A percentile compares a stretch with the other conserved stretches of the same genome.
Conservation (phyloP, 1,284 basidiomycete species). For the Cutaneotrichosporon cavernicola region DNA sequence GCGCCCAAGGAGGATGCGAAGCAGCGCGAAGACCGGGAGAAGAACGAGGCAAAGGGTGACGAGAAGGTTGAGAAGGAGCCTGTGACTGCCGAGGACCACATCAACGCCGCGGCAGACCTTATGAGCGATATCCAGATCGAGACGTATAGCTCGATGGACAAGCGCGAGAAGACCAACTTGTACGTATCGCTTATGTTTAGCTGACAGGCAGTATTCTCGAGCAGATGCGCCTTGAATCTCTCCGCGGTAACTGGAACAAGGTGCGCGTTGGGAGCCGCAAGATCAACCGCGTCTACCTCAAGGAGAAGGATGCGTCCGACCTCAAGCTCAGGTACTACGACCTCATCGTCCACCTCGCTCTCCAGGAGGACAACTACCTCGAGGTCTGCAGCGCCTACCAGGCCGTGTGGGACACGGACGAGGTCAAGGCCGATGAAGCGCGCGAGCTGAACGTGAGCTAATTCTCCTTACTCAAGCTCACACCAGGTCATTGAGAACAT, state of each 20-base stretch:
- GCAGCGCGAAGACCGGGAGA: slow-evolving; percentile 13
- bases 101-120: slow-evolving; percentile 81
- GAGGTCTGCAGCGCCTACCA: slow-evolving; percentile 94
- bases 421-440: slow-evolving; percentile 75
- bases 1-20: slow-evolving; percentile 36
- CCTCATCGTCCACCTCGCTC: slow-evolving; percentile 90
- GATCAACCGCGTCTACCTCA: slow-evolving; percentile 90
- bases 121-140: slow-evolving; percentile 96
- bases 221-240: slow-evolving; percentile 92
- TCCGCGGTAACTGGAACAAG: slow-evolving; percentile 76
- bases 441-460: slow-evolving; percentile 70
- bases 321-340: slow-evolving; percentile 95
- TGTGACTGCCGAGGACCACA: slow-evolving; percentile 57
- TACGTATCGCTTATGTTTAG: slow-evolving; percentile 30
- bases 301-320: slow-evolving; percentile 83
- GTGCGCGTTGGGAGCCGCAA: slow-evolving; percentile 89
- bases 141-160: slow-evolving; percentile 98
- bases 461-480: slow-evolving; percentile 1
- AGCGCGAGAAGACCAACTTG: slow-evolving; percentile 97
- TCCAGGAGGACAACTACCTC: slow-evolving; percentile 80
- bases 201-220: slow-evolving; percentile 67
- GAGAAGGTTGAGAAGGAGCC: slow-evolving; percentile 51
- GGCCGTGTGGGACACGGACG: slow-evolving; percentile 93
- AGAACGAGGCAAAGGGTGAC: slow-evolving; percentile 33
- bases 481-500: slow-evolving; percentile 83